Percentiles rank a stretch among this genome's conserved stretches.
Conservation (phyloP, 2,329 filamentous ascomycete genomes). For the Endoconidiophora laricicola region DNA sequence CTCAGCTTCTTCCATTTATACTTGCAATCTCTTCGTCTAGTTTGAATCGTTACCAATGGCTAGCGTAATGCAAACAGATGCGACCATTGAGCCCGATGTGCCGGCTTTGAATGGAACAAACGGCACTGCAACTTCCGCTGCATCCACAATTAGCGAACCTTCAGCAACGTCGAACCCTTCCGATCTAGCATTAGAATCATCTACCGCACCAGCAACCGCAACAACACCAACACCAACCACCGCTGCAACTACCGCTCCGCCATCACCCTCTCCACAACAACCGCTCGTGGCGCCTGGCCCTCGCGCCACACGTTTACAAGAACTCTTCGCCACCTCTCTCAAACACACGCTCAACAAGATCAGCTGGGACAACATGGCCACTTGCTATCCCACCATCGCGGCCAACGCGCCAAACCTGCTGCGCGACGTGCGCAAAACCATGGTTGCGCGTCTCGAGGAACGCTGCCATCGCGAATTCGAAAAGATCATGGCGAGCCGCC, state of each 20-base stretch:
- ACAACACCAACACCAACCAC: conserved; percentile 2
- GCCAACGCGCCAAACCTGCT: conserved; percentile 32
- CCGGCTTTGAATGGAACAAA: no score
- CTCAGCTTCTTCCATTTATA: no score
- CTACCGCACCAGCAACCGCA: not conserved
- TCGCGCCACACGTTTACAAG: conserved; percentile 37
- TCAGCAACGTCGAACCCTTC: no score
- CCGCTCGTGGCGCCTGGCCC: conserved; percentile 35
- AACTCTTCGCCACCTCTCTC: conserved; percentile 36
- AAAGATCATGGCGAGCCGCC: conserved; percentile 31
- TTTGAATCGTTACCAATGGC: no score
- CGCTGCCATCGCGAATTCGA: conserved; percentile 44
- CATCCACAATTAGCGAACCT: no score
- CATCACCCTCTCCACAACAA: conserved; percentile 22
- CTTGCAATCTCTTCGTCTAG: no score
- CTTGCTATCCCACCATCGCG: conserved; percentile 46
- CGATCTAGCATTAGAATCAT: not conserved
- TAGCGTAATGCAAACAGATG: no score
- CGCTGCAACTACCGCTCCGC: conserved; percentile 18
- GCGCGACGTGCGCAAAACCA: conserved; percentile 37
- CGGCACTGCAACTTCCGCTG: no score
- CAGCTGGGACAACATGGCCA: conserved; percentile 38
- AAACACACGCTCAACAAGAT: conserved; percentile 37
- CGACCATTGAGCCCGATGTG: no score
- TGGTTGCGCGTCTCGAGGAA: conserved; percentile 37